Evolutionary conservation across 306 rosid species (phyloP), one percentile per base, ranked within the genome.

Genomic region (cucumber (Cucumis sativus)): DNA sequence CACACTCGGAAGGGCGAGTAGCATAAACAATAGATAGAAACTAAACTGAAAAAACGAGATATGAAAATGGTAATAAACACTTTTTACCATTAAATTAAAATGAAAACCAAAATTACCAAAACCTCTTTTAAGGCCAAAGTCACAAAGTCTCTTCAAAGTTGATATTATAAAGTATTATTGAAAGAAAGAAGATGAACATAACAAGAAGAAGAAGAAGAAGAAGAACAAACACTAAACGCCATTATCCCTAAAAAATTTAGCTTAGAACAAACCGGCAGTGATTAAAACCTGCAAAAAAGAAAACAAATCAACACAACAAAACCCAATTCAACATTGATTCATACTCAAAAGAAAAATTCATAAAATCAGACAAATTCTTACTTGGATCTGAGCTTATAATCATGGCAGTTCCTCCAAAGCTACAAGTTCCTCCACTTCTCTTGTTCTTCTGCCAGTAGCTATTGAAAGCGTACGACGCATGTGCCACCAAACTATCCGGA

Each of bases 381-480:
- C 97, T 95, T 84, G 99, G 99, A 80, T 95, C 99, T 64, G 86
- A 82, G 79, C 85, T 82, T 51, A 95, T 88, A 52, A 95, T 77
- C 97, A 95, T 92, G 8, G 97, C 97, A 21, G 99, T 92, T 8
- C 92, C 97, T 4, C 96, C 99, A 68, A 95, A 95, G 86, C 77
- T 85, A 77, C 98, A 95, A 6, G 89, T 92, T 66, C 99, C 99
- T 55, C 98, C 98, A 79, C 65, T 83, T 77, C 87, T 86, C 93
- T 92, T 95, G 82, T 87, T 88, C 86, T 87, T 95, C 92, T 95
- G 99, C 97, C 99, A 92, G 83, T 89, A 92, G 82, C 91, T 90
- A 45, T 95, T 95, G 82, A 92, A 95, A 14, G 97, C 97, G 81
- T 82, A 95, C 57, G 97, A 92, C 54, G 99, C 97, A 79, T 92